Conservation (phyloP, 805 yeast species). For the Wickerhamiella nectarea region DNA sequence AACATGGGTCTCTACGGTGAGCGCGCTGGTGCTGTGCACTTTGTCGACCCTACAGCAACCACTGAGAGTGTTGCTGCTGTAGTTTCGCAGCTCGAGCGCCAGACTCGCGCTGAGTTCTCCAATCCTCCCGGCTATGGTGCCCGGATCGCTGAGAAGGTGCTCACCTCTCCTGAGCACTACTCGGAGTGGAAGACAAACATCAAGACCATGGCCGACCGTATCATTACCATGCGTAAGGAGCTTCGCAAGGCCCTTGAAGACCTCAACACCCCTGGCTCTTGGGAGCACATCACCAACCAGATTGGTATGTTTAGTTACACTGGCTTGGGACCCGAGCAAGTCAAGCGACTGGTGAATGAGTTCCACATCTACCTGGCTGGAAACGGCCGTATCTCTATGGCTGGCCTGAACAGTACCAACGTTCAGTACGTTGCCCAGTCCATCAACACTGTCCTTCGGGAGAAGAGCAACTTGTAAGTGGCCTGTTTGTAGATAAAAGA, state of each 20-base stretch:
- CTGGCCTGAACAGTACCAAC: conserved; percentile 68
- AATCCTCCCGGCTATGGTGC: conserved; percentile 95
- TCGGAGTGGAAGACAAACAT: conserved; percentile 74
- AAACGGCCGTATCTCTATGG: conserved; percentile 85
- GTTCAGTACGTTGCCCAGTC: conserved; percentile 85
- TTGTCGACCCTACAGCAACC: conserved; percentile 36
- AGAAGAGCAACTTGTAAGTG: neutral
- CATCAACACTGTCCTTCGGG: conserved; percentile 34
- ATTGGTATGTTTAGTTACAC: conserved; percentile 96
- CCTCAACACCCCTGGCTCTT: conserved; percentile 45
- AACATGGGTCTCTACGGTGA: conserved; percentile 94
- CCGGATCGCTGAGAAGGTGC: conserved; percentile 66
- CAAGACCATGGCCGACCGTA: conserved; percentile 61
- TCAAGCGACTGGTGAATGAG: conserved; percentile 49
- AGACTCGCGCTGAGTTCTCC: conserved; percentile 77
- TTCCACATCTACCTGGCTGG: conserved; percentile 72
- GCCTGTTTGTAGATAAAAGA: too few species aligned
- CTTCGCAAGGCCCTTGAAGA: conserved; percentile 48
- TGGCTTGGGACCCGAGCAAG: conserved; percentile 61
- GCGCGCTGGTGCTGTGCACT: conserved; percentile 73
- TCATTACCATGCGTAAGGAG: conserved; percentile 53
- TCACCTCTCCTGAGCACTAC: conserved; percentile 46
- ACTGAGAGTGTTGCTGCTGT: conserved; percentile 31
- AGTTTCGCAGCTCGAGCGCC: conserved; percentile 70
- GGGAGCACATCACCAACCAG: conserved; percentile 81